A percentile compares a stretch with the other conserved stretches of the same genome.
phyloP scores from a whole-genome alignment of 176 grass and related monocot species.

The Aegilops tauschii region DNA sequence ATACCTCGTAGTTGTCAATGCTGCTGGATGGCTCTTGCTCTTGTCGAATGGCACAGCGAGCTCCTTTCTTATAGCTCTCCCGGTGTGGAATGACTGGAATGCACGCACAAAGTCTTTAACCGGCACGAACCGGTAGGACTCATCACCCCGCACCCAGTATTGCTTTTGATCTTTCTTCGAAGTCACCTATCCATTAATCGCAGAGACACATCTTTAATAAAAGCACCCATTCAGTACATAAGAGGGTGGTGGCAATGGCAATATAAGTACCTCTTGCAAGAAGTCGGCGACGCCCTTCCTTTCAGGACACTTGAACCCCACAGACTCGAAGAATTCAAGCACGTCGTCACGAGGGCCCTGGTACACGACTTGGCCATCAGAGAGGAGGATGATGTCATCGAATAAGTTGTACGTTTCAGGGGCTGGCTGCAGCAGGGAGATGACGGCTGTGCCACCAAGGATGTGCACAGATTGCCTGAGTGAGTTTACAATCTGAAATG shows the following conservation, averaged over 20 bases:
- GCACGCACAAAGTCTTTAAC: slow-evolving; percentile 58
- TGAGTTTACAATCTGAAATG: slow-evolving; percentile 92
- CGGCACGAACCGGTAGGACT: slow-evolving; percentile 55
- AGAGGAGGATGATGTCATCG: slow-evolving; percentile 85
- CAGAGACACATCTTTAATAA: neutral
- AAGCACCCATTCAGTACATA: neutral
- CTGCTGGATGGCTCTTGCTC: slow-evolving; percentile 71
- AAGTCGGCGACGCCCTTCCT: slow-evolving; percentile 93
- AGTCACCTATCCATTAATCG: slow-evolving; percentile 43
- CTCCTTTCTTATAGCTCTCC: slow-evolving; percentile 46
- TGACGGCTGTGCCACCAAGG: slow-evolving; percentile 73
- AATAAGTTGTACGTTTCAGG: slow-evolving; percentile 92
- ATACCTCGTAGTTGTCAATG: slow-evolving; percentile 68
- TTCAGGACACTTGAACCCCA: slow-evolving; percentile 87
- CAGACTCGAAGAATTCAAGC: slow-evolving; percentile 81
- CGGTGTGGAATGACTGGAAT: slow-evolving; percentile 62
- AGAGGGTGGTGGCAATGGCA: neutral
- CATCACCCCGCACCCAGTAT: slow-evolving; percentile 52
- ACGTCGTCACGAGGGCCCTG: slow-evolving; percentile 76
- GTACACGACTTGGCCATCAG: slow-evolving; percentile 82
- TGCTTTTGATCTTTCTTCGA: slow-evolving; percentile 86
- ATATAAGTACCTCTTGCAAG: slow-evolving; percentile 72
- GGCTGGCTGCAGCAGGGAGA: slow-evolving; percentile 84
- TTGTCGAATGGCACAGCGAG: slow-evolving; percentile 66
- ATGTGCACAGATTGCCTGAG: slow-evolving; percentile 87